Evolutionary conservation across 202 grass and related monocot species (phyloP), one percentile per base, ranked within the genome.

Genomic region (Digitaria exilis): DNA sequence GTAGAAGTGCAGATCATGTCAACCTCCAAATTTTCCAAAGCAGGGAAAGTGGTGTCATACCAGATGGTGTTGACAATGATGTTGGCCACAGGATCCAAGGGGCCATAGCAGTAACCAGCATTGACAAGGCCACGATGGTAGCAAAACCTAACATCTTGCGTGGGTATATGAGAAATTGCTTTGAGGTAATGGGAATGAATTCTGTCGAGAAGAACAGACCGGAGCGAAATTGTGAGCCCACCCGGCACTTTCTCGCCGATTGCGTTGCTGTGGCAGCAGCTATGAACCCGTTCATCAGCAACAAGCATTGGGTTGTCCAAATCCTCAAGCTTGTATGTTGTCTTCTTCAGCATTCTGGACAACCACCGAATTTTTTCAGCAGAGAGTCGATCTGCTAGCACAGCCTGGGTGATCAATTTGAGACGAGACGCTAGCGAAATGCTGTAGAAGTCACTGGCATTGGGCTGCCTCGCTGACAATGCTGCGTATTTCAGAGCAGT

Each of bases 361-460:
- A 73, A 12, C 29, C 2, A 5, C 4, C 10, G 52, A 30, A 73
- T 73, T 19, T 73, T 29, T 21, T 54, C 16, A 73, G 11, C 3
- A 35, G 70, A 21, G 48, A 73, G 70, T 4, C 9, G 4, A 30
- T 76, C 6, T 43, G 52, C 31, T 17, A 1, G 10, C 21, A 76
- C 2, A 28, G 14, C 45, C 24, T 44, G 55, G 55, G 37, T 43
- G 14, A 76, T 44, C 76, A 13, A 44, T 60, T 41, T 80, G 64
- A 65, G 56, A 65, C 42, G 86, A 77, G 24, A 80, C 37, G 22
- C 80, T 34, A 84, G 86, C 59, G 7, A 9, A 29, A 65, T 50
- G 16, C 15, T 15, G 15, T 17, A 0, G n/a, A 76, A 76, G 8
- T 1, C 7, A 29, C 60, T 55, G 6, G 12, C 13, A 16, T 43